Evolutionary conservation across 306 rosid species (phyloP).

Genomic region (Fragaria iinumae): DNA sequence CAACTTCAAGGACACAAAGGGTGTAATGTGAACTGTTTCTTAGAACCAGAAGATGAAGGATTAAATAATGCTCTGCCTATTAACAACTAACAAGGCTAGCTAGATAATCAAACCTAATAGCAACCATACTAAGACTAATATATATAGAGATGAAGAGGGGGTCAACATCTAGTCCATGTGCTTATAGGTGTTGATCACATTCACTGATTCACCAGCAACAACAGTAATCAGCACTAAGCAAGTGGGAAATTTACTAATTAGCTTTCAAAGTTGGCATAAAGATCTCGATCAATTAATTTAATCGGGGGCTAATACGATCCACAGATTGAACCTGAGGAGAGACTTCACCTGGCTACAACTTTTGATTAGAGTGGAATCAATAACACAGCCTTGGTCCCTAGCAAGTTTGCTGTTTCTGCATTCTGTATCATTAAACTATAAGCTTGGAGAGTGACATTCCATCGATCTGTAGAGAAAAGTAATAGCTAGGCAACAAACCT

Average conservation of each 20-base stretch:
- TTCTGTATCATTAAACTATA: neutral
- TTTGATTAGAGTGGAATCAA: neutral
- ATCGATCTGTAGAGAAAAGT: constrained; percentile 7
- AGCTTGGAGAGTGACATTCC: constrained; percentile 27
- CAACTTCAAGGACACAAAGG: constrained; percentile 18
- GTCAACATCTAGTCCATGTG: constrained; percentile 24
- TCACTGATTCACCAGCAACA: constrained; percentile 24
- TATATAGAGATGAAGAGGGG: neutral
- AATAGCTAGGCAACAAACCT: neutral
- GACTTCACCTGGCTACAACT: constrained; percentile 13
- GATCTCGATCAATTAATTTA: constrained; percentile 6
- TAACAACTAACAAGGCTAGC: constrained; percentile 14
- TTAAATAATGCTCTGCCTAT: constrained; percentile 2
- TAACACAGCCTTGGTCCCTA: neutral
- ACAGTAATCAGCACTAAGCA: constrained; percentile 35
- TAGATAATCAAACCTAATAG: neutral
- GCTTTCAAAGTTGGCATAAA: constrained; percentile 24
- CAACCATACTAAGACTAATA: neutral
- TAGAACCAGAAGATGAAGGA: constrained; percentile 1
- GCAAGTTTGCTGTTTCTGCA: constrained; percentile 28
- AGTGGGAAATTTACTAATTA: constrained; percentile 21
- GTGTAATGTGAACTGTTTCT: neutral
- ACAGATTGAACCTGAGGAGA: constrained; percentile 2
- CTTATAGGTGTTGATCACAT: constrained; percentile 14
- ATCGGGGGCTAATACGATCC: neutral